Evolutionary conservation across 495 filamentous ascomycete species (phyloP).

Genomic region (Tuber borchii): DNA sequence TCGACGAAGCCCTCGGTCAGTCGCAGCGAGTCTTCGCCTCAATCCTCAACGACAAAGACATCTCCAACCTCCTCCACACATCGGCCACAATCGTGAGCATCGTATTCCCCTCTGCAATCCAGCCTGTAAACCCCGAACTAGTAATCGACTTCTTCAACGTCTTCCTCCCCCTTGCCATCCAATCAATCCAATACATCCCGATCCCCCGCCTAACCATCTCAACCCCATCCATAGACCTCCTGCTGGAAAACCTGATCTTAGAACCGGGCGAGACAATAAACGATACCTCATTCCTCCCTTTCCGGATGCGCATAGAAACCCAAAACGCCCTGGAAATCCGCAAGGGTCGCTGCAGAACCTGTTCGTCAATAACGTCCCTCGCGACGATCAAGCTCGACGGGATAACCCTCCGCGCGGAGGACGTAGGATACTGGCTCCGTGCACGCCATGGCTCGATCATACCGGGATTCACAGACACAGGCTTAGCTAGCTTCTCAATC

Average conservation of each 20-base stretch:
- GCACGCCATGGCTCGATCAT: slow-evolving; percentile 59
- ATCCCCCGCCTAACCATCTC: slow-evolving; percentile 81
- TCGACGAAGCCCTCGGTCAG: slow-evolving; percentile 67
- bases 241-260: slow-evolving; percentile 83
- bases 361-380: slow-evolving; percentile 58
- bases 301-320: slow-evolving; percentile 69
- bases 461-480: slow-evolving; percentile 62
- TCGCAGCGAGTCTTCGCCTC: slow-evolving; percentile 59
- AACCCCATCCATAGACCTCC: slow-evolving; percentile 71
- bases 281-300: slow-evolving; percentile 80
- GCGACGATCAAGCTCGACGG: slow-evolving; percentile 72
- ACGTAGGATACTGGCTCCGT: slow-evolving; percentile 69
- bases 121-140: slow-evolving; percentile 60
- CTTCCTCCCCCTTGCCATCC: slow-evolving; percentile 70
- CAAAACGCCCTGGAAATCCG: slow-evolving; percentile 79
- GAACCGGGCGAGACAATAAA: slow-evolving; percentile 84
- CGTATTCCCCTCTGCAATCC: slow-evolving; percentile 52
- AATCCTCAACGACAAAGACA: slow-evolving; percentile 61
- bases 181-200: slow-evolving; percentile 73
- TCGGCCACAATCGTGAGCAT: slow-evolving; percentile 58
- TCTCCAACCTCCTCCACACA: slow-evolving; percentile 61
- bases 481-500: slow-evolving; percentile 74
- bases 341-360: slow-evolving; percentile 64
- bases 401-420: slow-evolving; percentile 70
- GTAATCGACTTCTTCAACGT: slow-evolving; percentile 67